phyloP scores from a whole-genome alignment of 495 filamentous ascomycete species.

The Talaromyces wortmannii region DNA sequence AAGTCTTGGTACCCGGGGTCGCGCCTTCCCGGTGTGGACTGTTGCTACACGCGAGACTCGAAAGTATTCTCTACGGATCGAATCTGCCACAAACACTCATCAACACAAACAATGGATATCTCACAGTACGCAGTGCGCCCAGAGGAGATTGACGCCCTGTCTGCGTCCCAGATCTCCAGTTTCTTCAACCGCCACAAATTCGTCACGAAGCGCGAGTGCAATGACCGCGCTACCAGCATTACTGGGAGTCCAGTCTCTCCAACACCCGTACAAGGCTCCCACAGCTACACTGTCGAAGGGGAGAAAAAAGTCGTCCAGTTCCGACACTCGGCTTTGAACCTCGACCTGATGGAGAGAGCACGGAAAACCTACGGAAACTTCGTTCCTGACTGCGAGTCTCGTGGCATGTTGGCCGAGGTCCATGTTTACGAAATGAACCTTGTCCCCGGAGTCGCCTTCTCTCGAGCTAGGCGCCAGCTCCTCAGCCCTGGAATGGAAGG shows the following conservation, averaged over 20 bases:
- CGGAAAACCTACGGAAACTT: slow-evolving; percentile 6
- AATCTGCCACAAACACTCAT: too few species aligned
- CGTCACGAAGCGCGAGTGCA: slow-evolving; percentile 8
- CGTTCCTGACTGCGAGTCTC: slow-evolving; percentile 5
- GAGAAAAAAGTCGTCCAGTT: slow-evolving; percentile 16
- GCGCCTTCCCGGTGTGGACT: too few species aligned
- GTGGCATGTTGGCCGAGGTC: slow-evolving; percentile 6
- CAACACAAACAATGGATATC: slow-evolving; percentile 13
- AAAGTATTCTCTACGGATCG: too few species aligned
- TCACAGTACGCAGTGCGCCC: slow-evolving; percentile 9
- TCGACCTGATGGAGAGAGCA: slow-evolving; percentile 8
- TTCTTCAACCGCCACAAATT: slow-evolving; percentile 8
- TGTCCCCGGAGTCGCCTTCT: slow-evolving; percentile 7
- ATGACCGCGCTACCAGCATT: slow-evolving; percentile 6
- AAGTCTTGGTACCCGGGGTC: too few species aligned
- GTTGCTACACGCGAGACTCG: too few species aligned
- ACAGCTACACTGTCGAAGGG: slow-evolving; percentile 21
- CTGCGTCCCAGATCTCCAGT: slow-evolving; percentile 7
- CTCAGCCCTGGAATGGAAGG: slow-evolving; percentile 8
- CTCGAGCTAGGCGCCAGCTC: slow-evolving; percentile 8
- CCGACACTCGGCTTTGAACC: slow-evolving; percentile 6
- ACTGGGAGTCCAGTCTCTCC: slow-evolving; percentile 9
- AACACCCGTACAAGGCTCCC: slow-evolving; percentile 11
- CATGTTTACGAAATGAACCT: slow-evolving; percentile 2
- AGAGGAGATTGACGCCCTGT: slow-evolving; percentile 10